A percentile compares a stretch with the other conserved stretches of the same genome.
Evolutionary conservation across 345 rosid species (phyloP).

Genomic region (Boechera stricta): DNA sequence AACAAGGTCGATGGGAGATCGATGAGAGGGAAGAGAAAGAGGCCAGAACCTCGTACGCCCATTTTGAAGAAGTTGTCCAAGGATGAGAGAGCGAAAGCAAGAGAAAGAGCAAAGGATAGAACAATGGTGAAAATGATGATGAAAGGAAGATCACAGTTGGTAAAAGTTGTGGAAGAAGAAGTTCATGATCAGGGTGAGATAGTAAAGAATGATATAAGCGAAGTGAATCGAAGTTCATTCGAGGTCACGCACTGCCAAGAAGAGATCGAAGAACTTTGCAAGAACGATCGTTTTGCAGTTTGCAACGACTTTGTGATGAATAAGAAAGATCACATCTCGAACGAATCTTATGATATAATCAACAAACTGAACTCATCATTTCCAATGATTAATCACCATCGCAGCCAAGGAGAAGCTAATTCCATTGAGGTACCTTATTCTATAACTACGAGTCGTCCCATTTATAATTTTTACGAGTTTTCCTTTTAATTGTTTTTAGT

Average conservation of each 20-base stretch:
- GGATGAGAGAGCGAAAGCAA: constrained; percentile 65
- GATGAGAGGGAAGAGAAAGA: constrained; percentile 42
- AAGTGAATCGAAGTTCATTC: constrained; percentile 29
- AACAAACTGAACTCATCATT: constrained; percentile 29
- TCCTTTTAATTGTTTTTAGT: not conserved
- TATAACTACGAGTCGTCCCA: not conserved
- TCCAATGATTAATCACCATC: constrained; percentile 37
- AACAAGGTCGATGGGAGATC: constrained; percentile 38
- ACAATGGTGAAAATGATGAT: constrained; percentile 55
- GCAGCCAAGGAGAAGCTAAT: constrained; percentile 27
- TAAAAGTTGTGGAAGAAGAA: constrained; percentile 21
- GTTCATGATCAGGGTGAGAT: constrained; percentile 25
- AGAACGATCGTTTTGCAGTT: constrained; percentile 27
- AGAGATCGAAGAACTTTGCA: constrained; percentile 28
- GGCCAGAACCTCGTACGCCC: constrained; percentile 27
- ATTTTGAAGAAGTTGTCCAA: constrained; percentile 46
- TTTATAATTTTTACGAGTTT: not conserved
- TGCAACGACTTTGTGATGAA: constrained; percentile 20
- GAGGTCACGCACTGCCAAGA: constrained; percentile 14
- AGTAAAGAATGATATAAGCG: not conserved
- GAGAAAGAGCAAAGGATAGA: constrained; percentile 77
- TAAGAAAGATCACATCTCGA: constrained; percentile 20
- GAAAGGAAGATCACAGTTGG: constrained; percentile 36
- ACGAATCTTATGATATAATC: constrained; percentile 31
- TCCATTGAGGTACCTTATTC: constrained; percentile 41